Evolutionary conservation across 2,329 filamentous ascomycete species (phyloP).

Genomic region (Sodiomyces alkalinus): DNA sequence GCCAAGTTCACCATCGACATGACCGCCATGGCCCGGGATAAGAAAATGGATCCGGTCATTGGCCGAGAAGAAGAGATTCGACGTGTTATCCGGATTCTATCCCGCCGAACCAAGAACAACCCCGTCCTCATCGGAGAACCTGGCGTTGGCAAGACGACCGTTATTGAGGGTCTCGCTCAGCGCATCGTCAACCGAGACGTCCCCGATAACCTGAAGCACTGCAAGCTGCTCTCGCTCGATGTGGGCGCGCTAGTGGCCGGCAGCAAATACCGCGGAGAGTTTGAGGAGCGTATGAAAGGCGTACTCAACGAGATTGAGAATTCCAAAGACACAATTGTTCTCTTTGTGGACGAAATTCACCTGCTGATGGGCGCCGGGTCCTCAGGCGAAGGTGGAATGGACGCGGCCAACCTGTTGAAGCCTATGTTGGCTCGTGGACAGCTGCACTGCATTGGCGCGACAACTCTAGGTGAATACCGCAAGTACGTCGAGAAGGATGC

Average conservation of each 20-base stretch:
- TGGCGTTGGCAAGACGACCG: slow-evolving; percentile 96
- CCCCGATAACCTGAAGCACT: slow-evolving; percentile 84
- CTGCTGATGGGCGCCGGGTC: slow-evolving; percentile 94
- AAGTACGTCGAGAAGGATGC: slow-evolving; percentile 99
- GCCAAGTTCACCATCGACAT: slow-evolving; percentile 99
- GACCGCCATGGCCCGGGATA: slow-evolving; percentile 90
- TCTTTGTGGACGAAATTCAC: slow-evolving; percentile 98
- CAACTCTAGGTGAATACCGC: slow-evolving; percentile 85
- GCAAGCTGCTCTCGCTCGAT: slow-evolving; percentile 86
- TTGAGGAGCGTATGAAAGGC: slow-evolving; percentile 98
- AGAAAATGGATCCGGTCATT: slow-evolving; percentile 96
- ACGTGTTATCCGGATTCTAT: slow-evolving; percentile 80
- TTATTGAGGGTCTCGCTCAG: slow-evolving; percentile 88
- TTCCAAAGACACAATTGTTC: slow-evolving; percentile 89
- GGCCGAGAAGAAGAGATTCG: slow-evolving; percentile 92
- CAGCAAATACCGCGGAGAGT: slow-evolving; percentile 97
- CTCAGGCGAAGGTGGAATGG: slow-evolving; percentile 94
- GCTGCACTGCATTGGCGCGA: slow-evolving; percentile 94
- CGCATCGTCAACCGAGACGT: slow-evolving; percentile 95
- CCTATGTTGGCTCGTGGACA: slow-evolving; percentile 96
- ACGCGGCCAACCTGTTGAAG: slow-evolving; percentile 93
- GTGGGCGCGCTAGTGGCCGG: slow-evolving; percentile 90
- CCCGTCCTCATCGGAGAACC: slow-evolving; percentile 95
- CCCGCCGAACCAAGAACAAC: slow-evolving; percentile 94
- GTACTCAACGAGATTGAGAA: slow-evolving; percentile 94